Base-by-base conservation (phyloP, 2,329 filamentous ascomycete genomes). In the Beauveria scarabaeidicola region DNA sequence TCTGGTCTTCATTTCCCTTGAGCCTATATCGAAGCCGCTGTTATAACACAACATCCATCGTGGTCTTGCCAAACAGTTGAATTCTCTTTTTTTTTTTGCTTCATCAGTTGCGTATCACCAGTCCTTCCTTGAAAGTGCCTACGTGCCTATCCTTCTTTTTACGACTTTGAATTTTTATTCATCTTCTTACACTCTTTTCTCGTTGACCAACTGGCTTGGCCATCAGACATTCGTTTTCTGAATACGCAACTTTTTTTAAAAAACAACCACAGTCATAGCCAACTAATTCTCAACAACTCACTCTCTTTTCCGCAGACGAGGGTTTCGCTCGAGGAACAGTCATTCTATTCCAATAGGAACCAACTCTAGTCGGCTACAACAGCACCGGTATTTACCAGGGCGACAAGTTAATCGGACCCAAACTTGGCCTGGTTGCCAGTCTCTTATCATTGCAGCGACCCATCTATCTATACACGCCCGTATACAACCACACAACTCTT, bases 141-240 rank as follows among this genome's bases (percentile, higher is more conserved):
- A 58, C 55, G 55, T 25, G 55, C 55, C 17, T 44, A 58, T 47
- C 43, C 58, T 66, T 55, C 57, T 63, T 67, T 67, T 60, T 65
- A 66, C 67, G 66, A 66, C 70, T 70, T 71, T 72, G 70, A 70
- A 69, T 71, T 72, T 72, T 72, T 69, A 71, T 70, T 70, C 73
- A 70, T 69, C 68, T 71, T 73, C 69, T 70, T 75, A 75, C 68
- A 74, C 70, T 59, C 58, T 15, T 59, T 47, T 36, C 51, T 54
- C 41, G 57, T 53, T 19, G 57, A 53, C 77, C 78, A 80, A 81
- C 78, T 80, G 78, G 78, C 75, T 81, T 81, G 79, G 80, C 78
- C 53, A 81, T 76, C 77, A 77, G 75, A 77, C 78, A 71, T 73
- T 81, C 77, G 73, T 82, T 81, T 73, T 81, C 62, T 63, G 61